Evolutionary conservation across 2,329 filamentous ascomycete species (phyloP), one percentile per base, ranked within the genome.

Genomic region (Cordyceps tenuipes): DNA sequence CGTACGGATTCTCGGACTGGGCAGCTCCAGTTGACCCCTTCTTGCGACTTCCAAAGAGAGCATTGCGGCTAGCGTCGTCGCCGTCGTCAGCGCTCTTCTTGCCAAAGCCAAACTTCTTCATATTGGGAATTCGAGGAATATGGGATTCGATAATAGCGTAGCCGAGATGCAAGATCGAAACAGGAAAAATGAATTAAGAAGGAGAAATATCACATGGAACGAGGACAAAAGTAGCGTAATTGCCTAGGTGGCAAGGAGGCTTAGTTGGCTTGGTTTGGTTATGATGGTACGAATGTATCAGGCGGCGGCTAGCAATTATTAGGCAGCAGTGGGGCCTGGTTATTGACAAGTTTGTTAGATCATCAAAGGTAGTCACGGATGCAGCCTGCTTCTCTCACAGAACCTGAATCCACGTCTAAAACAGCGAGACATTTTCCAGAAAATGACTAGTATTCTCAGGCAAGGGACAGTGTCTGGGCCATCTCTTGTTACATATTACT

Each of bases 101-200:
- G 64, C 81, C 76, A 64, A 84, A 79, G 53, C 80, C 79, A 65
- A 86, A 84, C 66, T 82, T 84, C 75, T 79, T 82, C 83, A 86
- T 86, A 23, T 9, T 51, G 36, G 8, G 19, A 31, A 19, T 26
- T 50, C 47, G 55, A 43, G 21, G 31, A 46, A 17, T 23, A 17
- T 49, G 3, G n/a, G 43, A 3, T 44, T 44, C 47, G 36, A 17
- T 44, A 47, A 21, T 34, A 21, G 17, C 23, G 47, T 31, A n/a
- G 13, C 3, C n/a, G 31, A 41, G 31, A 23, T 21, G 10, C 3
- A 51, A n/a, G 5, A 5, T 34, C 23, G 6, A 15, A 17, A 44
- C 26, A 34, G n/a, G 48, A 5, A 31, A 15, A 19, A 12, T 21
- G 8, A 26, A 47, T 10, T 10, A 29, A 36, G 10, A 6, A 41